Conservation (phyloP, 176 grass and related monocot species). For the Triticum aestivum region DNA sequence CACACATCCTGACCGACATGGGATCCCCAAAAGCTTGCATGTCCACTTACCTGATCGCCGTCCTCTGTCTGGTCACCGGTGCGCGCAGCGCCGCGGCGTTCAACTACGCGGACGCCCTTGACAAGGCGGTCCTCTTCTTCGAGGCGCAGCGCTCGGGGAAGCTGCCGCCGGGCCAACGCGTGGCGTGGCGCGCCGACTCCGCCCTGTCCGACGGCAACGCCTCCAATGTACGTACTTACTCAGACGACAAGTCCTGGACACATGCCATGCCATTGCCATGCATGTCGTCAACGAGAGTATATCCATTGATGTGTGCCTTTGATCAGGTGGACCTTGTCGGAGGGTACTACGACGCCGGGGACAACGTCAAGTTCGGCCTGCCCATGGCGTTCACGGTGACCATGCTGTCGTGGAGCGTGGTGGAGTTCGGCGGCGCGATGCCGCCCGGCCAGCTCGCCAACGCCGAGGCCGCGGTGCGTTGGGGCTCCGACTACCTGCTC, state of each 20-base stretch:
- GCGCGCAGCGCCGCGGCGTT: not conserved
- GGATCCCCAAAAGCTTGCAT: slow-evolving; percentile 2
- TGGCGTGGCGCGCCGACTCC: slow-evolving; percentile 60
- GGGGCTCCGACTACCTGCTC: slow-evolving; percentile 81
- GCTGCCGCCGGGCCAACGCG: slow-evolving; percentile 41
- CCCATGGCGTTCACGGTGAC: slow-evolving; percentile 87
- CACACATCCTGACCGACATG: not conserved
- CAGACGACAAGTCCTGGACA: too few species aligned
- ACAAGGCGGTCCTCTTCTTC: slow-evolving; percentile 71
- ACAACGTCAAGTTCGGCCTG: slow-evolving; percentile 84
- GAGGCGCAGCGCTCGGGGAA: slow-evolving; percentile 65
- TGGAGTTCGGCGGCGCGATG: slow-evolving; percentile 61
- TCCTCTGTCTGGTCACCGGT: not conserved
- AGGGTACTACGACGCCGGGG: slow-evolving; percentile 81
- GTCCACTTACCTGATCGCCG: not conserved
- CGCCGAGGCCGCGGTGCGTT: slow-evolving; percentile 48
- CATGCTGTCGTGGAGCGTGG: slow-evolving; percentile 67
- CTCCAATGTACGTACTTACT: not conserved
- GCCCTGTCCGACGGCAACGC: slow-evolving; percentile 55
- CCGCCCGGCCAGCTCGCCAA: slow-evolving; percentile 17
- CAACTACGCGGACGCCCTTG: slow-evolving; percentile 61
- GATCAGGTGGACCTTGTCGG: slow-evolving; percentile 55
- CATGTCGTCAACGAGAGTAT: not conserved
- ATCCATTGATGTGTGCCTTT: too few species aligned
- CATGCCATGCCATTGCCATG: not conserved